Conservation (phyloP, 441 rosid genomes). For the Gossypium gossypioides region DNA sequence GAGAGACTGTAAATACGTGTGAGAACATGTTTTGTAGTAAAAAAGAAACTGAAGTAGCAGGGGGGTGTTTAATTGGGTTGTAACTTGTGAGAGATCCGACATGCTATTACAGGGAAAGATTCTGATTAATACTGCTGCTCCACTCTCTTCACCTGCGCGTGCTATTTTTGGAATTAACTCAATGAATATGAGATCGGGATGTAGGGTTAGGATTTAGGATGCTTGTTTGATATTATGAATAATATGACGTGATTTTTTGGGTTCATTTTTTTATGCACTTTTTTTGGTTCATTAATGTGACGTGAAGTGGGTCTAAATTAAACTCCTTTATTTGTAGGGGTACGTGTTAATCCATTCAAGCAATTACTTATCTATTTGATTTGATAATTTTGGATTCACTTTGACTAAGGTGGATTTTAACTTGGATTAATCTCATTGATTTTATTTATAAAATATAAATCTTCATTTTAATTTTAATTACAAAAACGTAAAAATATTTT, state of each 20-base stretch:
- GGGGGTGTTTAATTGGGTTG: background rate
- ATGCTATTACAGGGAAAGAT: background rate
- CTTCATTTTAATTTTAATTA: too few relatives aligned
- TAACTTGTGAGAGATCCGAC: slow-evolving; percentile 20
- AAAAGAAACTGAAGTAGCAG: background rate
- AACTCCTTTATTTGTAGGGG: background rate
- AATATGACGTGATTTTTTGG: background rate
- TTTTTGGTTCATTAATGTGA: background rate
- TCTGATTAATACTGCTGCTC: background rate
- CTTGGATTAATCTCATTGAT: too few relatives aligned
- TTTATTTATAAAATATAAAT: too few relatives aligned
- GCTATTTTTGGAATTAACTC: background rate
- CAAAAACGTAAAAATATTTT: too few relatives aligned
- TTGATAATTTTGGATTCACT: too few relatives aligned
- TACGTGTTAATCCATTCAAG: too few relatives aligned
- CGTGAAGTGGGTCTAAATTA: background rate
- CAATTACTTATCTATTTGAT: too few relatives aligned
- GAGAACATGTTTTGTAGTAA: background rate
- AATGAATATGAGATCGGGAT: too few relatives aligned
- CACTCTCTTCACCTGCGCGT: slow-evolving; percentile 18
- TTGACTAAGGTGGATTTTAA: too few relatives aligned
- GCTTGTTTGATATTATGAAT: background rate
- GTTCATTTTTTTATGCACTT: too few relatives aligned
- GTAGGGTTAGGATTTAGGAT: too few relatives aligned
- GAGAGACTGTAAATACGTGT: slow-evolving; percentile 6